Evolutionary conservation across 2,329 filamentous ascomycete genomes (phyloP), one percentile per base, ranked within the genome.

Genomic region (Colletotrichum theobromicola): DNA sequence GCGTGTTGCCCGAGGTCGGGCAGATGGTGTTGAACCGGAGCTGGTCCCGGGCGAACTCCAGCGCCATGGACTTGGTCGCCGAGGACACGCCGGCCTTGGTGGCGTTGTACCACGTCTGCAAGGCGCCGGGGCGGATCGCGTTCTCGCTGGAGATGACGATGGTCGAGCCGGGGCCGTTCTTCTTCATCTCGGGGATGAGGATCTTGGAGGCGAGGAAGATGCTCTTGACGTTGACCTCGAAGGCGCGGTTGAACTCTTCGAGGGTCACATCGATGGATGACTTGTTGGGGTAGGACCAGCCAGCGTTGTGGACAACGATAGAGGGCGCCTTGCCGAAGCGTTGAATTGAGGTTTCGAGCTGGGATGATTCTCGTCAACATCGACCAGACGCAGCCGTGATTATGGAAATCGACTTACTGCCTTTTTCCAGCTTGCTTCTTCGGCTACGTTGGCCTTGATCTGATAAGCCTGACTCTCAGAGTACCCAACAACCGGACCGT

Each of bases 141-240:
- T 67, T 67, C 34, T 67, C 63, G 26, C 62, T 68, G 60, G 71
- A 67, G 15, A 74, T 60, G 34, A 68, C 46, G 18, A 74, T 50
- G 42, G 63, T 68, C 15, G 62, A 74, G 21, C 71, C 71, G 16
- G 71, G 66, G 0, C 71, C 62, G 42, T 70, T 70, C 66, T 74
- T 67, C 21, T 70, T 64, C 66, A 74, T 70, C 24, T 61, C 32
- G 30, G 71, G 71, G 42, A 74, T 61, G 32, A 74, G 67, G 18
- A 74, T 35, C 37, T 69, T 61, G 58, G 66, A 64, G 26, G 66
- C 64, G 24, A 68, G 65, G 34, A 53, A 74, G 66, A 74, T 46
- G 55, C 67, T 67, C 62, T 72, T 75, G 30, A 67, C 68, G 68
- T 75, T 75, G 24, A 74, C 71, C 30, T 74, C 55, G 37, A 74